phyloP scores from a whole-genome alignment of 176 grass and related monocot genomes.

The Typha latifolia region DNA sequence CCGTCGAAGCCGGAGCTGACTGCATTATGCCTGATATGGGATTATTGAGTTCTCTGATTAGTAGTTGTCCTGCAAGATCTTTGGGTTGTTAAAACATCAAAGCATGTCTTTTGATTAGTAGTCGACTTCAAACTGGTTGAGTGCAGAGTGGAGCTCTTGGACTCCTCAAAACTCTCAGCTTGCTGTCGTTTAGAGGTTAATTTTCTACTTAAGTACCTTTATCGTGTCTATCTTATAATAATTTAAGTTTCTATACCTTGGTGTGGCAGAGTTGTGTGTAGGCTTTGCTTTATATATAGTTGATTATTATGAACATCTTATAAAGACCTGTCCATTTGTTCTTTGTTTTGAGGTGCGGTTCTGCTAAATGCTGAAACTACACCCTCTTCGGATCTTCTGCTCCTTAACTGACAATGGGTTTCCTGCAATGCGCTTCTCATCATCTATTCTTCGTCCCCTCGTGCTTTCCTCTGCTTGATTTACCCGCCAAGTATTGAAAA shows the following conservation, averaged over 20 bases:
- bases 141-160: constrained; percentile 2
- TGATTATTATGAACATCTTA: constrained; percentile 4
- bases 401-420: constrained; percentile 7
- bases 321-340: background rate
- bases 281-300: background rate
- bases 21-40: background rate
- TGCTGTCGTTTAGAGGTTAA: background rate
- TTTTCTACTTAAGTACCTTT: constrained; percentile 1
- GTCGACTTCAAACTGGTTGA: background rate
- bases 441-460: constrained; percentile 3
- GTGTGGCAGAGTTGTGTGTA: background rate
- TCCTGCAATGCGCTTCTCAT: background rate
- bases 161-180: background rate
- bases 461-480: background rate
- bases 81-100: background rate
- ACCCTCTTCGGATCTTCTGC: constrained; percentile 7
- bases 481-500: background rate
- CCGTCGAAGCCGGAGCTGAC: constrained; percentile 7
- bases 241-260: background rate
- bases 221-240: background rate
- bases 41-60: background rate
- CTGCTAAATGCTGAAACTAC: constrained; percentile 8
- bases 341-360: constrained; percentile 10
- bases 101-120: constrained; percentile 4
- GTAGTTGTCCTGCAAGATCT: background rate